Evolutionary conservation across 2,329 filamentous ascomycete genomes (phyloP).

Genomic region (Graphilbum sp.): DNA sequence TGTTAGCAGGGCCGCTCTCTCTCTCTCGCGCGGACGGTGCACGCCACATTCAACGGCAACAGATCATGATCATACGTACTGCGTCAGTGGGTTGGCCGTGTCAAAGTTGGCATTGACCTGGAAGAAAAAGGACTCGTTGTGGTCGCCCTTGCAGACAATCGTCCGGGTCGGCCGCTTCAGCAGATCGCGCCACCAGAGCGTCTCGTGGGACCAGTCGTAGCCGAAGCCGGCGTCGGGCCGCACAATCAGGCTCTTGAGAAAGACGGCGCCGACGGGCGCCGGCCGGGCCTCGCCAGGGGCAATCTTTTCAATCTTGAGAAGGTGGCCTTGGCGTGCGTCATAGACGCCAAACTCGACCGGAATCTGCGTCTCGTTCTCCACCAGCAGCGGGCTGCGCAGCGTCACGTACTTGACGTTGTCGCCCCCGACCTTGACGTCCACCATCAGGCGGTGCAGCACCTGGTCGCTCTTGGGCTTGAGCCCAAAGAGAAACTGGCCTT

Average conservation of each 20-base stretch:
- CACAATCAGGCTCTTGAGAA: conserved; percentile 72
- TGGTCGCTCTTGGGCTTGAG: conserved; percentile 75
- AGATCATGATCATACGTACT: too few relatives aligned
- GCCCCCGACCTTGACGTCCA: conserved; percentile 76
- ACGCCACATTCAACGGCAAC: too few relatives aligned
- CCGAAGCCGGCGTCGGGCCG: conserved; percentile 92
- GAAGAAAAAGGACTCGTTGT: conserved; percentile 87
- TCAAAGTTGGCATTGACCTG: conserved; percentile 82
- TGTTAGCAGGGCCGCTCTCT: too few relatives aligned
- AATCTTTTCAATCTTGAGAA: conserved; percentile 97
- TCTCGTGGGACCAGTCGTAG: conserved; percentile 85
- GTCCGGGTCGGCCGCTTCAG: conserved; percentile 72
- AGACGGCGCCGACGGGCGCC: conserved; percentile 82
- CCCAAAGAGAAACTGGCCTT: conserved; percentile 83
- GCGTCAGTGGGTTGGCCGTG: conserved; percentile 64
- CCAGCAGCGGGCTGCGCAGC: conserved; percentile 73
- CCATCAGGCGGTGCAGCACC: conserved; percentile 74
- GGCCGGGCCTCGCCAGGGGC: conserved; percentile 79
- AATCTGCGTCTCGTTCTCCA: conserved; percentile 95
- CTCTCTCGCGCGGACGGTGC: too few relatives aligned
- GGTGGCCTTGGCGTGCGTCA: conserved; percentile 68
- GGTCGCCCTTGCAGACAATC: conserved; percentile 75
- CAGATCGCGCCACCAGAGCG: conserved; percentile 84
- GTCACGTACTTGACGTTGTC: conserved; percentile 99
- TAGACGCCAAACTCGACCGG: conserved; percentile 88